Base-by-base conservation (phyloP, 345 rosid species). In the Bruguiera gymnorhiza region DNA sequence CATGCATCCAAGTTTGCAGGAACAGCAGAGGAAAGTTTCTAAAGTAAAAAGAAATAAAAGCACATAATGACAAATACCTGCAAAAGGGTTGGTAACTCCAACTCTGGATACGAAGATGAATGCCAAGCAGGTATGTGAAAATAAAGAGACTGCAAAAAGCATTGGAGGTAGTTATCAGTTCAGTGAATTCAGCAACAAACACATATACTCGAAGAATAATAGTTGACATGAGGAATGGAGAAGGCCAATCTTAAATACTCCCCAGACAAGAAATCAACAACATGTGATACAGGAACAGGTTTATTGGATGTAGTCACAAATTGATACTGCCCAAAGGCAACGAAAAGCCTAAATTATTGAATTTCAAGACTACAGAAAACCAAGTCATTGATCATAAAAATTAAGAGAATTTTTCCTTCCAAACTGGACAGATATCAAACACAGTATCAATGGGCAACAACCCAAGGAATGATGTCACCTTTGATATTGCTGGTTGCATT, bases 401-500 rank as follows among this genome's bases (percentile, higher is more conserved):
- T 43, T 13, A 13, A 43, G 13, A 2, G 50, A 43, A 43, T 43
- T 43, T 43, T 43, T 43, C 13, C 50, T 43, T 43, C 50, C 16
- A 43, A 43, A 43, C 50, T 43, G 50, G 18, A 39, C 15, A 39
- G 48, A 39, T 39, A 39, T 2, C 60, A 48, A 18, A 48, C 31
- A 58, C 7, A 4, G 21, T 21, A 19, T 3, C n/a, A 19, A 19
- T 19, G 1, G 26, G 37, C 63, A 30, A 68, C 24, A 60, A 68
- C 65, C 48, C 48, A n/a, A 71, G 53, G 48, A 69, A 23, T 29
- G 51, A 26, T 21, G 18, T 75, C 69, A 89, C 98, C 96, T 94
- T 94, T 39, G 93, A 83, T 79, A 94, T 84, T 65, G 88, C 88
- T 39, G 97, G 96, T 73, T 94, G 89, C 98, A 94, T 91, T 5